Evolutionary conservation across 2,329 filamentous ascomycete genomes (phyloP), one percentile per base, ranked within the genome.

Genomic region (Diaporthe amygdali): DNA sequence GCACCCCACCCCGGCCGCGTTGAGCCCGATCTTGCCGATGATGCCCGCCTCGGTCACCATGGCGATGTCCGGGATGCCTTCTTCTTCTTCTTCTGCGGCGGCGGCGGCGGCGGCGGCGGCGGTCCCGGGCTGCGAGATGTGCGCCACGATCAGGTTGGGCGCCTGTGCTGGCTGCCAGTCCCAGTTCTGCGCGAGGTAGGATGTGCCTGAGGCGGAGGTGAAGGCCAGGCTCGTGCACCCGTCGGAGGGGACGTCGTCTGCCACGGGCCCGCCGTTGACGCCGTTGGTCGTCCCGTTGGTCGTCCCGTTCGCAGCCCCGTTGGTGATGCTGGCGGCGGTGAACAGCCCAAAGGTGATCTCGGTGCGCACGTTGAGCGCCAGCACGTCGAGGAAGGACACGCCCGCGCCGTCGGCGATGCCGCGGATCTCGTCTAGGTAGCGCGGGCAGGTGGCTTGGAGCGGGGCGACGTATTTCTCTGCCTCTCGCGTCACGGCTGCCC

Each of bases 11-110:
- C 90, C 89, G 0, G 78, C 76, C 20, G 80, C 81, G 75, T 93
- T 93, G 74, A 92, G 82, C 0, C 91, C 91, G 27, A 92, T 91
- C 78, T 93, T 93, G 17, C 89, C 90, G 41, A 92, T 85, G 27
- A 91, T 84, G 17, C 89, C 89, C 0, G 85, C 84, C 64, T 91
- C 89, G 0, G 89, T 91, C 27, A 73, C 66, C 71, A 74, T 74
- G 9, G 67, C 59, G 25, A 74, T 64, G 9, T 22, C 25, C 0
- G 72, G 72, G 41, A 34, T 44, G 12, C n/a, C 39, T 14, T 1
- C 44, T 5, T 25, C 10, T 8, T 51, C 47, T 12, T 12, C 17
- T 1, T 12, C n/a, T 20, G 20, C 5, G 8, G 20, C 7, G 8
- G 17, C n/a, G n/a, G n/a, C n/a, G n/a, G n/a, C n/a, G n/a, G n/a